Base-by-base conservation (phyloP, 2,329 filamentous ascomycete species). In the Metarhizium rileyi region DNA sequence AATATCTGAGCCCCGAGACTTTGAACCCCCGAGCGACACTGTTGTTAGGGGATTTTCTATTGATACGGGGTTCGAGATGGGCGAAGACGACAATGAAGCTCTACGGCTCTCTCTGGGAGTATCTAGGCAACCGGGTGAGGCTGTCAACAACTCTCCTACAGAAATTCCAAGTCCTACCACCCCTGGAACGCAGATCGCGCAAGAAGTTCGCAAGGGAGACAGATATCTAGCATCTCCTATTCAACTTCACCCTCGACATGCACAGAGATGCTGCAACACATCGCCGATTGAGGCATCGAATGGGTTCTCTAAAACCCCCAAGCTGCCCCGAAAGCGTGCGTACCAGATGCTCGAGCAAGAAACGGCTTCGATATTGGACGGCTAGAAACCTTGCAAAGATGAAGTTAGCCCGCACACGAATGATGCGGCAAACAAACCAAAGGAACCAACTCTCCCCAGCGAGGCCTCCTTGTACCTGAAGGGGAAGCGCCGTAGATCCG, bases 321-420 rank as follows among this genome's bases (percentile, higher is more conserved):
- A 16, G 5, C 23, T 7, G 5, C 28, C 28, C 2, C 44, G 35
- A 30, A 47, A 41, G 23, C 22, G 45, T 27, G 6, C 16, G 33
- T 26, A 41, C 10, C 38, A 47, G 45, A 38, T 38, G 20, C 45
- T 47, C 5, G 40, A 47, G 26, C 23, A 47, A 10, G 45, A 50
- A 38, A 20, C 49, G 28, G 40, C 41, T 9, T 10, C 27, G 2
- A 47, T 44, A 7, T 38, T 47, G 23, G 43, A 40, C 6, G 38
- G 27, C 20, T 47, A 27, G 38, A 38, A 20, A 8, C 41, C 9
- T 5, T 9, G n/a, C 8, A 6, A 40, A 14, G 36, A 18, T 12
- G 28, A 26, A 16, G 8, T 18, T 10, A 38, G 2, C 35, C 9
- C 5, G 35, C 5, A 38, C 18, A 38, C 5, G 35, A 38, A 38